A percentile compares a stretch with the other conserved stretches of the same genome.
These are phyloP conservation scores for Neurospora sublineolata DNA, from an alignment of 495 filamentous ascomycete genomes.

Conservation along the genomic window DNA sequence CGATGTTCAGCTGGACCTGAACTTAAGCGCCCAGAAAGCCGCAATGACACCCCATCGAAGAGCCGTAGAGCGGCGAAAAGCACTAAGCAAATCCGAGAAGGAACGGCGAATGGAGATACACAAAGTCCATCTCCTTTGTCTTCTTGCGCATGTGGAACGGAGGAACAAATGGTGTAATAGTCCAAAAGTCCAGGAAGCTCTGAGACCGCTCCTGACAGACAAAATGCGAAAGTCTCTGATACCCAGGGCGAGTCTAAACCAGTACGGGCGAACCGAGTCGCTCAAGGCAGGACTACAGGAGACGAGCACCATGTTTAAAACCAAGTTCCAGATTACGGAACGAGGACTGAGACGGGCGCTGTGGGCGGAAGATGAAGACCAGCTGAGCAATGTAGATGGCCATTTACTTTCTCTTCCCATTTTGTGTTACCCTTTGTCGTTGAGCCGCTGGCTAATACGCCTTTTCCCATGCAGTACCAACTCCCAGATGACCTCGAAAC, in stretches of 20 bases:
- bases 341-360: constrained; percentile 56
- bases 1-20: constrained; percentile 49
- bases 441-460: constrained; percentile 12
- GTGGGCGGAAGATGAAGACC: constrained; percentile 56
- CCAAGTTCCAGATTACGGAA: constrained; percentile 56
- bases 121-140: constrained; percentile 74
- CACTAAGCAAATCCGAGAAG: constrained; percentile 58
- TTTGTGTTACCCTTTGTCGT: neutral
- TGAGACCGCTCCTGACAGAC: constrained; percentile 49
- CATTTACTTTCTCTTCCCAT: constrained; percentile 8
- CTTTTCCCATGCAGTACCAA: constrained; percentile 26
- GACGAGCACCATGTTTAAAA: constrained; percentile 52
- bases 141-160: constrained; percentile 60
- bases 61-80: constrained; percentile 41
- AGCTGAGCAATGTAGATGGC: constrained; percentile 41
- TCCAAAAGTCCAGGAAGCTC: constrained; percentile 43
- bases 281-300: constrained; percentile 70
- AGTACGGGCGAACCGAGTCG: constrained; percentile 58
- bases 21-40: constrained; percentile 32
- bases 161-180: constrained; percentile 90
- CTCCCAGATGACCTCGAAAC: constrained; percentile 43
- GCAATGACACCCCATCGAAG: constrained; percentile 20
- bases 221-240: constrained; percentile 52
- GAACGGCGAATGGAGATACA: constrained; percentile 64
- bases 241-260: constrained; percentile 49